phyloP scores from a whole-genome alignment of 2,329 filamentous ascomycete species.

The Calycina marina region DNA sequence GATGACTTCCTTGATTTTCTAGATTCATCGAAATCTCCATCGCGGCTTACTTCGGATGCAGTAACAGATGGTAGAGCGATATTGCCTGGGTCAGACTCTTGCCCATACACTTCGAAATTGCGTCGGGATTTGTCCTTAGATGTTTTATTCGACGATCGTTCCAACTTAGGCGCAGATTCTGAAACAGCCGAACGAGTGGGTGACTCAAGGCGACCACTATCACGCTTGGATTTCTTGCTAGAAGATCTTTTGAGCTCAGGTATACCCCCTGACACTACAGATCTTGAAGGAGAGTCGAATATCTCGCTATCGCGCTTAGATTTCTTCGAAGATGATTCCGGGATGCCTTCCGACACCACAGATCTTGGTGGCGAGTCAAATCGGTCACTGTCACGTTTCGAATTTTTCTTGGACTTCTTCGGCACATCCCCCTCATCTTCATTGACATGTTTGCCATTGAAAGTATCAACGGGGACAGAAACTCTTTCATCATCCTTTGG shows the following conservation, averaged over 20 bases:
- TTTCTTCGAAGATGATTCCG: constrained; percentile 26
- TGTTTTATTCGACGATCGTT: constrained; percentile 12
- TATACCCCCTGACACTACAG: constrained; percentile 6
- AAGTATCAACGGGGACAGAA: constrained; percentile 20
- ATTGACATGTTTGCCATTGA: constrained; percentile 19
- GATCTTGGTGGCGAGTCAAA: constrained; percentile 11
- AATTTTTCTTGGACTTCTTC: constrained; percentile 26
- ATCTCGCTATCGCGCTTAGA: constrained; percentile 22
- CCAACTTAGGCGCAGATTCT: constrained; percentile 11
- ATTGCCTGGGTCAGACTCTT: constrained; percentile 17
- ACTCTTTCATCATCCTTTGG: constrained; percentile 9
- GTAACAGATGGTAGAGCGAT: constrained; percentile 18
- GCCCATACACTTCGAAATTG: constrained; percentile 13
- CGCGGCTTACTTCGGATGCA: constrained; percentile 16
- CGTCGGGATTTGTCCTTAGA: constrained; percentile 16
- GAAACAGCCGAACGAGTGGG: constrained; percentile 7
- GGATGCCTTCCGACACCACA: constrained; percentile 3
- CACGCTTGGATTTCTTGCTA: constrained; percentile 26
- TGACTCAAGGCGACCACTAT: constrained; percentile 18
- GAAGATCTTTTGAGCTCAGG: constrained; percentile 15
- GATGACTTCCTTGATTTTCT: constrained; percentile 22
- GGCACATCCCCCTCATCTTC: constrained; percentile 26
- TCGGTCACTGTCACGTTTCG: constrained; percentile 21
- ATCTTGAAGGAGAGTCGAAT: constrained; percentile 14
- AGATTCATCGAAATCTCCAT: constrained; percentile 23